Evolutionary conservation across 768 basidiomycete genomes (phyloP), one percentile per base, ranked within the genome.

Genomic region (Tubosaeta sp.): DNA sequence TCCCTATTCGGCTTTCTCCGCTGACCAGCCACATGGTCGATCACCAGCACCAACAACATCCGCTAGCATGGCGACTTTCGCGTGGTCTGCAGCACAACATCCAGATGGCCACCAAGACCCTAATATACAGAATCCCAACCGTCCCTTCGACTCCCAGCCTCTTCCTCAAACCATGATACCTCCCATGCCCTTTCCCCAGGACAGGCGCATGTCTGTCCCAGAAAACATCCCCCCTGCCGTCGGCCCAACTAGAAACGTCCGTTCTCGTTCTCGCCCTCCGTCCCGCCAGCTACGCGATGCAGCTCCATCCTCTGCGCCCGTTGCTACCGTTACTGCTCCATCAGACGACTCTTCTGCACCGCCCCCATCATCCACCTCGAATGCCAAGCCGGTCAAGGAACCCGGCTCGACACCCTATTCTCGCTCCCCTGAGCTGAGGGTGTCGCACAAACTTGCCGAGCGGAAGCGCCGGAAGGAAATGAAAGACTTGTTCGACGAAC

Each of bases 401-500:
- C 55, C 73, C 25, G 67, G 80, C 50, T 59, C 76, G 31, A 90
- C 91, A 12, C 94, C 94, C 5, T 99, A 97, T 69, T 94, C 94
- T 48, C 87, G 95, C 52, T 93, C 90, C 0, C 95, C 95, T 8
- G 96, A 98, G 68, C 76, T 99, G 38, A 81, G 94, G 47, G 84
- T 97, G 29, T 93, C 90, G 2, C 96, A 99, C 72, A 99, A 99
- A 65, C 81, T 99, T 27, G 96, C 96, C 3, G 96, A 99, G 72
- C 77, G 96, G 54, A 97, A 98, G 70, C 74, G 96, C 59, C 78
- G 96, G 69, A 97, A 95, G 71, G 96, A 99, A 72, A 99, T 99
- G 96, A 96, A 96, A 67, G 94, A 97, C 53, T 69, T 99, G 39
- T 98, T 98, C 64, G 96, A 99, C 59, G 96, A 99, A 67, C 72